These are phyloP conservation scores for Rhizoclosmatium globosum DNA, from an alignment of 192 early-diverging fungal species.

Conservation along the genomic window DNA sequence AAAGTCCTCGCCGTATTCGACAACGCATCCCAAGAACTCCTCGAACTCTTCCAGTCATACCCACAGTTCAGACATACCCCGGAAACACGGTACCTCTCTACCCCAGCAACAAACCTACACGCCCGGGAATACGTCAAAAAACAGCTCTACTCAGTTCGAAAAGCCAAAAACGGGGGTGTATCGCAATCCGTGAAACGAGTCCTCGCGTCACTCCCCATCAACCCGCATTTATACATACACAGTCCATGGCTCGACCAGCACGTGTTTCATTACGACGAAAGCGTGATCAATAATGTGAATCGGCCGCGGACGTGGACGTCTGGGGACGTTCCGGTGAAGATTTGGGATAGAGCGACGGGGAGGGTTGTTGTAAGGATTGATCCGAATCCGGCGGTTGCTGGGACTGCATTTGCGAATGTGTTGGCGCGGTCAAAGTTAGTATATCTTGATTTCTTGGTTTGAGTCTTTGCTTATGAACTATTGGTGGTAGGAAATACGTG, in stretches of 20 bases:
- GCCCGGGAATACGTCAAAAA: conserved; percentile 63
- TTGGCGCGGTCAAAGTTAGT: neutral
- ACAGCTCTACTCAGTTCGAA: conserved; percentile 63
- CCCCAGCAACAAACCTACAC: conserved; percentile 63
- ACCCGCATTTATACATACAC: conserved; percentile 70
- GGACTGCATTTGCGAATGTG: neutral
- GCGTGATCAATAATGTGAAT: conserved; percentile 66
- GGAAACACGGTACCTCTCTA: conserved; percentile 38
- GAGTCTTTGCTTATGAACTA: neutral
- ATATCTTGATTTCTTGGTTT: neutral
- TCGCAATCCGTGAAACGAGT: conserved; percentile 68
- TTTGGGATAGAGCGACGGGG: conserved; percentile 66
- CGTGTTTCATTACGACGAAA: conserved; percentile 75
- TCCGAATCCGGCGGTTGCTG: conserved; percentile 39
- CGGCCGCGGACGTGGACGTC: conserved; percentile 60
- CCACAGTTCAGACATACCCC: conserved; percentile 55
- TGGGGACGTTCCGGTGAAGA: conserved; percentile 68
- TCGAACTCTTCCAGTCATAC: conserved; percentile 59
- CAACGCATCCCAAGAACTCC: conserved; percentile 68
- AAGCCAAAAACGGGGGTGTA: conserved; percentile 75
- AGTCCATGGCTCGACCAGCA: conserved; percentile 73
- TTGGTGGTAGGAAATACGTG: conserved; percentile 54
- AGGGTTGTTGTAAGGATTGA: conserved; percentile 68
- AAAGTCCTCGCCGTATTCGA: conserved; percentile 72
- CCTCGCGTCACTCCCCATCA: conserved; percentile 63